Evolutionary conservation across 1,284 basidiomycete species (phyloP).

Genomic region (Lentinula novae-zelandiae): DNA sequence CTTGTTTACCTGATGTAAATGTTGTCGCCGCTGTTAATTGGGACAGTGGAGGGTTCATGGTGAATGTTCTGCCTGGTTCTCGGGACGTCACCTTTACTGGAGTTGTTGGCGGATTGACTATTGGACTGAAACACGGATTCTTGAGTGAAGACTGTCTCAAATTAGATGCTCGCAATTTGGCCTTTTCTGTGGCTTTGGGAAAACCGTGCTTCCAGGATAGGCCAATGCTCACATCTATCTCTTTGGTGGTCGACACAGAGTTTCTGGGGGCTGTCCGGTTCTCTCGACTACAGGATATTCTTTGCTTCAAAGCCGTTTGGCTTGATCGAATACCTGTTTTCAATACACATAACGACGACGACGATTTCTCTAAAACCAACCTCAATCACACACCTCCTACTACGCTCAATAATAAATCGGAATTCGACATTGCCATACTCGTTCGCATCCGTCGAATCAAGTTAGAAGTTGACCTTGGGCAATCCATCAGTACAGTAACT

Average conservation of each 20-base stretch:
- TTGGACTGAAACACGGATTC: slow-evolving; percentile 79
- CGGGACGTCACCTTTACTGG: slow-evolving; percentile 72
- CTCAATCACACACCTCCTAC: slow-evolving; percentile 22
- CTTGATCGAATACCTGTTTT: slow-evolving; percentile 79
- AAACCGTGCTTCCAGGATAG: slow-evolving; percentile 40
- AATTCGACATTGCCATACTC: slow-evolving; percentile 56
- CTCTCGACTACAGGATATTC: slow-evolving; percentile 78
- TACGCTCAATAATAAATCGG: slow-evolving; percentile 33
- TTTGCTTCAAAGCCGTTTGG: slow-evolving; percentile 91
- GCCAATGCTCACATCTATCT: slow-evolving; percentile 52
- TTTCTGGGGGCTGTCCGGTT: slow-evolving; percentile 72
- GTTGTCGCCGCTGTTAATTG: slow-evolving; percentile 83
- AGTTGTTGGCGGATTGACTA: slow-evolving; percentile 73
- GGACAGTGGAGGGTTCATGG: slow-evolving; percentile 87
- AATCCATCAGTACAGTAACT: slow-evolving; percentile 65
- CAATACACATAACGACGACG: slow-evolving; percentile 35
- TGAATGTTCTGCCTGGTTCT: slow-evolving; percentile 71
- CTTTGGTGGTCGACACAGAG: slow-evolving; percentile 72
- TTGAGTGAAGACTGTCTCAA: slow-evolving; percentile 76
- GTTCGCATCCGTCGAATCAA: slow-evolving; percentile 70
- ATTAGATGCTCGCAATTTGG: slow-evolving; percentile 71
- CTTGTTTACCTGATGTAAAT: slow-evolving; percentile 86
- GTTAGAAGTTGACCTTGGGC: slow-evolving; percentile 74
- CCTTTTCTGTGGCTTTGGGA: slow-evolving; percentile 66
- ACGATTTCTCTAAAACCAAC: slow-evolving; percentile 16